Evolutionary conservation across 176 grass and related monocot genomes (phyloP), one percentile per base, ranked within the genome.

Genomic region (Cymbopogon citratus): DNA sequence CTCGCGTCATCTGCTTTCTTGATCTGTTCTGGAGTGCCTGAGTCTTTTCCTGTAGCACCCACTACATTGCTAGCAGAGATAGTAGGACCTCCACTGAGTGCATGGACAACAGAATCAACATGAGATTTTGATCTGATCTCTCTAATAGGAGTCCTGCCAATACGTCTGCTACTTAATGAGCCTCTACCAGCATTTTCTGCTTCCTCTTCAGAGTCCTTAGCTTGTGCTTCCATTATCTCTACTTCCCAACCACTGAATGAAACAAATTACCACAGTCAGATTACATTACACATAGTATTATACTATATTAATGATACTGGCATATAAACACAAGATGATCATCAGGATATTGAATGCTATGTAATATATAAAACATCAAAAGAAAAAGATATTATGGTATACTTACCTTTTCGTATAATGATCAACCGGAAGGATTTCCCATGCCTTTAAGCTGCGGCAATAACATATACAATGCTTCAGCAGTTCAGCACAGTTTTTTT

Each of bases 191-290:
- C 75, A 79, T 89, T 74, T 77, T 68, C 76, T 49, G 46, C 45
- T 75, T 95, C 92, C 66, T 95, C 92, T 73, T 92, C 90, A 11
- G 92, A 95, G 43, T 95, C 92, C 67, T 80, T 90, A 51, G 75
- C 93, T 86, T 92, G 81, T 60, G 90, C 74, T 72, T 88, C 82
- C 87, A 91, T 81, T 19, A 87, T 81, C 79, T 95, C 87, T 68
- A 95, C 38, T 56, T 95, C 90, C 81, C 87, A 90, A 56, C 93
- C 87, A 81, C 93, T 95, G 79, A 21, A 69, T 57, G 27, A 43
- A 88, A 56, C 38, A 80, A 82, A 82, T 77, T 26, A n/a, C 66
- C 38, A 65, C 40, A 80, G 40, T 69, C 44, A 69, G 52, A 66
- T 63, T 78, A 69, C 15, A 60, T 48, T 40, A 38, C 9, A 59